phyloP scores from a whole-genome alignment of 495 filamentous ascomycete genomes.

The Aspergillus carlsbadensis region DNA sequence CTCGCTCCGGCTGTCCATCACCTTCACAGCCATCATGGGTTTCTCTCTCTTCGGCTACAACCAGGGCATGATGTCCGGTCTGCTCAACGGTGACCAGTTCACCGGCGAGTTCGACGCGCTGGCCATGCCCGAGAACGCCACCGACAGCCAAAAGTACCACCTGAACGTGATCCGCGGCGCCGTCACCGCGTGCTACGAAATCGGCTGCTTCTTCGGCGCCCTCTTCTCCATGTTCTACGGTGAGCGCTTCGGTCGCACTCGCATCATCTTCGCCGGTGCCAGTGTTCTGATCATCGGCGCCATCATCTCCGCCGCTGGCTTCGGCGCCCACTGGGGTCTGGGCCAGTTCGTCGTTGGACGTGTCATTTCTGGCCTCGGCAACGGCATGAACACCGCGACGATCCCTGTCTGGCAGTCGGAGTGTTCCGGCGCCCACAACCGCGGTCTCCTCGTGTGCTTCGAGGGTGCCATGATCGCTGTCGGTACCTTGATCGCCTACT shows the following conservation, averaged over 20 bases:
- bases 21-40: slow-evolving; percentile 50
- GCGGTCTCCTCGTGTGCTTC: slow-evolving; percentile 78
- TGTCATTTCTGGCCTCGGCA: slow-evolving; percentile 69
- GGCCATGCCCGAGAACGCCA: slow-evolving; percentile 21
- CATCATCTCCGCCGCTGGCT: slow-evolving; percentile 62
- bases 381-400: slow-evolving; percentile 72
- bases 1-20: slow-evolving; percentile 37
- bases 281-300: slow-evolving; percentile 72
- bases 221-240: slow-evolving; percentile 67
- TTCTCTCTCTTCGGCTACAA: slow-evolving; percentile 77
- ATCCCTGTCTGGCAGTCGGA: slow-evolving; percentile 80
- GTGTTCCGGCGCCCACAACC: slow-evolving; percentile 68
- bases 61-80: slow-evolving; percentile 73
- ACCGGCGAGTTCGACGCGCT: slow-evolving; percentile 65
- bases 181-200: slow-evolving; percentile 79
- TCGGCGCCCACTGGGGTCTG: slow-evolving; percentile 38
- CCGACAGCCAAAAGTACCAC: slow-evolving; percentile 22
- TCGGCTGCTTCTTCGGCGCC: slow-evolving; percentile 74
- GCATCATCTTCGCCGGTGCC: slow-evolving; percentile 60
- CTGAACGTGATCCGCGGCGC: slow-evolving; percentile 73
- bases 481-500: slow-evolving; percentile 75
- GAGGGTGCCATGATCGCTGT: slow-evolving; percentile 78
- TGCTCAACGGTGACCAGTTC: slow-evolving; percentile 70
- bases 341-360: slow-evolving; percentile 75
- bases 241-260: slow-evolving; percentile 66